These are phyloP conservation scores for Carex cristatella DNA, from an alignment of 176 grass and related monocot genomes.

Conservation along the genomic window DNA sequence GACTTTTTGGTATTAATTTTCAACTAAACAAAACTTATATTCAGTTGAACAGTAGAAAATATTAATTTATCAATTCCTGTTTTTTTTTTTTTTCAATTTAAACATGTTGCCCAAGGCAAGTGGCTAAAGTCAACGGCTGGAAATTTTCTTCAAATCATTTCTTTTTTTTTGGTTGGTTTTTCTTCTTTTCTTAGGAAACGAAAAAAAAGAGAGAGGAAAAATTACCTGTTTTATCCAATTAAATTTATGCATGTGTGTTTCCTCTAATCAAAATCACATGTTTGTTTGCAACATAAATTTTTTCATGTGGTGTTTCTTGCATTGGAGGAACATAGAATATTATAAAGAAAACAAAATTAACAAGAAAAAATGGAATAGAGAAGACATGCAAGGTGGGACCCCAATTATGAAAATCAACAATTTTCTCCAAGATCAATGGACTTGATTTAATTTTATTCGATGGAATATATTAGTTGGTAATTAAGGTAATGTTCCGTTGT, in stretches of 20 bases:
- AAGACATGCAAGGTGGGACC: not conserved
- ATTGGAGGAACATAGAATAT: not conserved
- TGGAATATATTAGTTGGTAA: not conserved
- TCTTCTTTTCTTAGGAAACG: no score
- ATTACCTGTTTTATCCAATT: not conserved
- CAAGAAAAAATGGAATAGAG: not conserved
- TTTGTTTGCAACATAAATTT: not conserved
- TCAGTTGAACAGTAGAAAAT: not conserved
- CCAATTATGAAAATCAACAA: not conserved
- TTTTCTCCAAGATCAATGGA: not conserved
- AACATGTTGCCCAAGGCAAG: not conserved
- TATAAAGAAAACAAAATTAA: not conserved
- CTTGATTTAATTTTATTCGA: not conserved
- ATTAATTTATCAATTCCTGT: not conserved
- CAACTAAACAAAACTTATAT: not conserved
- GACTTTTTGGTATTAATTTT: not conserved
- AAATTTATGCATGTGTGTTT: not conserved
- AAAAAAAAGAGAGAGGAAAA: not conserved
- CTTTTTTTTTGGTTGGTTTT: not conserved
- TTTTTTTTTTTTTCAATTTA: not conserved
- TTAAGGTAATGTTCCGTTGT: not conserved
- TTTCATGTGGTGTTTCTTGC: not conserved
- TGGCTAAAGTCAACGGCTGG: not conserved
- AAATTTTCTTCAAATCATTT: not conserved
- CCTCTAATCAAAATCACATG: not conserved